Conservation (phyloP, 2,329 filamentous ascomycete species). For the Claviceps sp. region DNA sequence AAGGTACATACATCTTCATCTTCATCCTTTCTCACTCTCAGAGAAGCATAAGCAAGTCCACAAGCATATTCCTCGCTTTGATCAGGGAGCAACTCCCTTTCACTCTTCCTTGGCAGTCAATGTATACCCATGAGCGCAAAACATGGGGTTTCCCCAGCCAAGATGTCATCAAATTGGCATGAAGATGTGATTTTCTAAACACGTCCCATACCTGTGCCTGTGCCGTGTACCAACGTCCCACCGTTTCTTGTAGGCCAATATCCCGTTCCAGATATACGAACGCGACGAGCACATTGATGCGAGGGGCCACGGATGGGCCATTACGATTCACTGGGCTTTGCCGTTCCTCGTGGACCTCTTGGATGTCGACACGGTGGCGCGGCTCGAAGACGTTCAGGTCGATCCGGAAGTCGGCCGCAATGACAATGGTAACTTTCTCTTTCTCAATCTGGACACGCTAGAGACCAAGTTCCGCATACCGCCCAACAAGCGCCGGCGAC, state of each 20-base stretch:
- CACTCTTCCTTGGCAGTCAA: too few relatives aligned
- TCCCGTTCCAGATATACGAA: conserved; percentile 20
- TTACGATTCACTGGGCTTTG: conserved; percentile 47
- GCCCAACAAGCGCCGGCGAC: conserved; percentile 21
- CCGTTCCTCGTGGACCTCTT: conserved; percentile 15
- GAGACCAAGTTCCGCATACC: conserved; percentile 25
- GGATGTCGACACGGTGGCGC: conserved; percentile 10
- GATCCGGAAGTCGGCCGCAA: conserved; percentile 25
- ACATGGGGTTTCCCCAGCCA: too few relatives aligned
- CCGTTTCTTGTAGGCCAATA: conserved; percentile 11
- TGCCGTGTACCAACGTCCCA: background rate
- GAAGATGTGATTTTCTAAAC: too few relatives aligned
- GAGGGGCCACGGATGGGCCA: conserved; percentile 39
- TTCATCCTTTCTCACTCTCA: background rate
- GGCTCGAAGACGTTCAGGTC: conserved; percentile 16
- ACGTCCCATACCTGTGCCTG: background rate
- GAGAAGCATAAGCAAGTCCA: too few relatives aligned
- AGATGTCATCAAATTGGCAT: too few relatives aligned
- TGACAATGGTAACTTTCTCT: conserved; percentile 25
- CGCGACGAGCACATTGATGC: conserved; percentile 15
- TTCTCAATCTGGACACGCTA: conserved; percentile 25
- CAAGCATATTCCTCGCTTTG: too few relatives aligned
- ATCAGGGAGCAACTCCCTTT: too few relatives aligned
- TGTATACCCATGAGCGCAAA: too few relatives aligned
- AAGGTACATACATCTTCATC: conserved; percentile 12